Conservation (phyloP, 176 grass and related monocot species). For the Saccharum spontaneum region DNA sequence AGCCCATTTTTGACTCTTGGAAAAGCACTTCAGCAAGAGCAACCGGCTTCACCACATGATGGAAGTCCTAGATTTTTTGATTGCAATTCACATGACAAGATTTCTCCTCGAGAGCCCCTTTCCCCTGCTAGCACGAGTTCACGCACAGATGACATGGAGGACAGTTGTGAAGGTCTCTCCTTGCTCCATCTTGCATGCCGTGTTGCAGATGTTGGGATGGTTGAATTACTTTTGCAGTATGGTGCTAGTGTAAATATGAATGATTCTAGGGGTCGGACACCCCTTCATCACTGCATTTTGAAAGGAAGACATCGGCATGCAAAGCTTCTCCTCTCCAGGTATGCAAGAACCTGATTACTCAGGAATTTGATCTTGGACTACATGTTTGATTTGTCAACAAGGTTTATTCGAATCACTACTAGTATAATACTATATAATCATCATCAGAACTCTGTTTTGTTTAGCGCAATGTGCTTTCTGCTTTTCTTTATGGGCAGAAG, state of each 20-base stretch:
- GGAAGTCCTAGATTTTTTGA: constrained; percentile 50
- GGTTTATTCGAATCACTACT: not conserved
- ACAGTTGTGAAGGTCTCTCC: constrained; percentile 76
- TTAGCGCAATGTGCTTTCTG: not conserved
- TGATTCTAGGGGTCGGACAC: constrained; percentile 70
- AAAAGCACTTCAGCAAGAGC: constrained; percentile 74
- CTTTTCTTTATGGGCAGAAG: not conserved
- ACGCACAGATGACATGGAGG: constrained; percentile 44
- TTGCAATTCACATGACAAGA: constrained; percentile 54
- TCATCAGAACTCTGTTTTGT: not conserved
- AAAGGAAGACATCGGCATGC: constrained; percentile 70
- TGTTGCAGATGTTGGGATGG: constrained; percentile 79
- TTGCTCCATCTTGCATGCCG: constrained; percentile 91
- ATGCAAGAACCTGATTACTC: constrained; percentile 18
- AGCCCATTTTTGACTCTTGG: constrained; percentile 52
- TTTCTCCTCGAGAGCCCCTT: constrained; percentile 43
- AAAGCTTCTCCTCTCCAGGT: constrained; percentile 87
- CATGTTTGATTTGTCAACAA: constrained; percentile 23
- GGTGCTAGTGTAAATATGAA: constrained; percentile 78
- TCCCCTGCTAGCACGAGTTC: constrained; percentile 62
- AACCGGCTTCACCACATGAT: constrained; percentile 51
- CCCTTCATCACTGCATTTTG: constrained; percentile 91
- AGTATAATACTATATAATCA: not conserved
- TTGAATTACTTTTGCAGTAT: constrained; percentile 92
- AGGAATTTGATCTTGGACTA: constrained; percentile 1